Evolutionary conservation across 1,284 basidiomycete genomes (phyloP), one percentile per base, ranked within the genome.

Genomic region (Melampsora larici-populina): DNA sequence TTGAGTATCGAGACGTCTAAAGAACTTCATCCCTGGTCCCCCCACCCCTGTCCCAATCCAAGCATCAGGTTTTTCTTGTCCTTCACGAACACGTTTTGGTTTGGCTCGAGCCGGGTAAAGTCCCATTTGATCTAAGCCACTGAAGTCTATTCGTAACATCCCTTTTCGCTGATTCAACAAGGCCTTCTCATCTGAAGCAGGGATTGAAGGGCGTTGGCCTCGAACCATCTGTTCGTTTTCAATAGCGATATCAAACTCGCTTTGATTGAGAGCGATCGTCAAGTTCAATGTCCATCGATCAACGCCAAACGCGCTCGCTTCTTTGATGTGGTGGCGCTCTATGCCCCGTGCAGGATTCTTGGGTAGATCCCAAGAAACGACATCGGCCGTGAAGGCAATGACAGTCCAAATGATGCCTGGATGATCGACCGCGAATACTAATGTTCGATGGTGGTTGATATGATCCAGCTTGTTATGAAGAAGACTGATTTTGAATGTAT

Each of bases 311-410:
- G 91, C 92, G 3, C 92, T 92, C 0, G 89, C 92, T 83, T 93
- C 92, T 83, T 96, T 97, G 85, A 98, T 88, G 82, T 94, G 92
- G 83, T 98, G 96, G 8, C 93, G 87, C 80, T 88, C 86, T 79
- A 90, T 88, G 65, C 85, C 85, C 8, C 78, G 69, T 33, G 88
- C 84, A 0, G 93, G 92, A 0, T 92, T 91, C 77, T 78, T 79
- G 24, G 84, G 83, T 4, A 86, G 80, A 78, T 85, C 90, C 96
- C 96, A 98, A 74, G 88, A 85, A 21, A 95, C 84, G 8, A 99
- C 92, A 79, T 97, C 91, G 0, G 93, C 95, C 74, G 95, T 91
- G 81, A 99, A 98, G 0, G 93, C 92, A 72, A 99, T 88, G 0
- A 92, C 93, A 4, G 91, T 91, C 93, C 93, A 95, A 79, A 95